Evolutionary conservation across 257 asterid genomes (phyloP), one percentile per base, ranked within the genome.

Genomic region (Ocimum tenuiflorum): DNA sequence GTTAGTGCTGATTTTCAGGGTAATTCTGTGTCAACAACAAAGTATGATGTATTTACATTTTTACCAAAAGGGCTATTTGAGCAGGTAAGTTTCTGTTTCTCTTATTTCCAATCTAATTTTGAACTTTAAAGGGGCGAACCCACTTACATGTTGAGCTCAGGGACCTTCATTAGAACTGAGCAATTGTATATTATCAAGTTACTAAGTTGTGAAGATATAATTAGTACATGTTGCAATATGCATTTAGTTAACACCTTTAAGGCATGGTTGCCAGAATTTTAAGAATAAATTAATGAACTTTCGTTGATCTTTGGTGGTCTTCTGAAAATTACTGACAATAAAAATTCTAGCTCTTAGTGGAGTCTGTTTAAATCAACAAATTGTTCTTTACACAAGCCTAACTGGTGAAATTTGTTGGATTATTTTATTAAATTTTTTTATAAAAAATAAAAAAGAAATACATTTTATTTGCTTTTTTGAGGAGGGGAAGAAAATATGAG

Each of bases 21-120:
- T 48, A 94, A 91, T 80, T 82, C 96, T 23, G 99, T 94, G 53
- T 91, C 99, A 47, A 94, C 99, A 58, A 94, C 99, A 2, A 94
- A 94, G 83, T 91, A 94, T 60, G 97, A 90, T 36, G 75, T 94
- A 29, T 50, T 94, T 14, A 90, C 97, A 8, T 91, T 90, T 76
- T 80, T 91, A 74, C 99, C 97, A 0, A 91, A 91, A 83, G 97
- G 97, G 39, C 78, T 94, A 69, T 94, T 94, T 79, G 99, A 91
- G 83, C 99, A 94, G 95, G 99, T 94, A 86, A 77, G 73, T 53
- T 27, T 76, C 67, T 58, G 46, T 31, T 63, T 41, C 52, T 51
- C 35, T 69, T 43, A 72, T 39, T 66, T 56, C 53, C 46, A 17
- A 20, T 60, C 49, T 53, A 0, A 15, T 47, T 23, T 59, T 63